phyloP scores from a whole-genome alignment of 2,329 filamentous ascomycete genomes.

The Cercospora berteroae region DNA sequence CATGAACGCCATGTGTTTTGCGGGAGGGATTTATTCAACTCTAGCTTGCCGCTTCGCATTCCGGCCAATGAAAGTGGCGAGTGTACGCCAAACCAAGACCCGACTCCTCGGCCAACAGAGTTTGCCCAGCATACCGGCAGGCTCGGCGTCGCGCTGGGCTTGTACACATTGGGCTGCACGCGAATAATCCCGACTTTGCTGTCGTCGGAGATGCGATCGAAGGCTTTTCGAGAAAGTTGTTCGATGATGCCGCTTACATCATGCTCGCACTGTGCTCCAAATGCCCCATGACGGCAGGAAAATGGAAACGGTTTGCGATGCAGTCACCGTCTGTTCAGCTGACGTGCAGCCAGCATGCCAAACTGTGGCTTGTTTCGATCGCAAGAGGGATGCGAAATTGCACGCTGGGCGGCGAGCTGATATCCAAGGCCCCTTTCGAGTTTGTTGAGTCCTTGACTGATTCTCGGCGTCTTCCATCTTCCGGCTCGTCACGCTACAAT shows the following conservation, averaged over 20 bases:
- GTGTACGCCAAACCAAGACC: slow-evolving; percentile 4
- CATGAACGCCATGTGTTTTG: slow-evolving; percentile 6
- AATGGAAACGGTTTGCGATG: not conserved
- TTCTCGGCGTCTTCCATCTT: not conserved
- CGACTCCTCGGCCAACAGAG: not conserved
- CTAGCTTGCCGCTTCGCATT: not conserved
- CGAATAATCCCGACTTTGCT: not conserved
- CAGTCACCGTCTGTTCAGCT: not conserved
- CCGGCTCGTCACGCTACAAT: not conserved
- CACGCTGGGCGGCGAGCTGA: not conserved
- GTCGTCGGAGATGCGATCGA: not conserved
- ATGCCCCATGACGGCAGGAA: not conserved
- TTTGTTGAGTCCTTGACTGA: not conserved
- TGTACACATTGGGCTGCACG: not conserved
- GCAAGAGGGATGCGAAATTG: not conserved
- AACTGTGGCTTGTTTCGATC: not conserved
- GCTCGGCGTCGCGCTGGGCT: slow-evolving; percentile 4
- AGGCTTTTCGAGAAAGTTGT: not conserved
- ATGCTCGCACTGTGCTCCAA: not conserved
- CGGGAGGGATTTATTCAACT: not conserved
- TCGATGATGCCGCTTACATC: not conserved
- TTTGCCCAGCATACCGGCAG: slow-evolving; percentile 5
- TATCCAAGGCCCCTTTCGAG: not conserved
- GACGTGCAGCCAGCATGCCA: not conserved
- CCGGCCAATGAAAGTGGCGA: not conserved